Conservation (phyloP, 169 alveolate genomes). For the Plasmodium ovale region DNA sequence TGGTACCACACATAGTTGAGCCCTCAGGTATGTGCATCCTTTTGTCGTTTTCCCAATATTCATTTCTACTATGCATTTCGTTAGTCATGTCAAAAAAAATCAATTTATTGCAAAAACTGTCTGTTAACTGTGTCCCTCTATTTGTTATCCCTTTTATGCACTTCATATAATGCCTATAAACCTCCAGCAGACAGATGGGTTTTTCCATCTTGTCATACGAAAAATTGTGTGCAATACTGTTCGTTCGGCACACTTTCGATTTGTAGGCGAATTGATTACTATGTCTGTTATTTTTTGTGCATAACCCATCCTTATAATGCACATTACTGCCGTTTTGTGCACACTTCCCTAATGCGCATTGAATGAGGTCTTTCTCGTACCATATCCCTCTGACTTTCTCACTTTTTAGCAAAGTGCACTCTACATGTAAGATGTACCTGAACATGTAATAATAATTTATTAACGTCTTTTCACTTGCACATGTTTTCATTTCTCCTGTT, state of each 20-base stretch:
- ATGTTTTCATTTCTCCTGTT: neutral
- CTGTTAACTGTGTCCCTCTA: too few relatives aligned
- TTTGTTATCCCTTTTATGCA: neutral
- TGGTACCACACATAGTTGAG: neutral
- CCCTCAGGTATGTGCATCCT: neutral
- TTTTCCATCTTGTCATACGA: neutral
- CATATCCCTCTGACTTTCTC: neutral
- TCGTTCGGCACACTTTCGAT: neutral
- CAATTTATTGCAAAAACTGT: conserved; percentile 2
- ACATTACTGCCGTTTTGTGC: too few relatives aligned
- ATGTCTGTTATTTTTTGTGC: too few relatives aligned
- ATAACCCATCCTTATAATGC: too few relatives aligned
- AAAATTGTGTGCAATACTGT: too few relatives aligned
- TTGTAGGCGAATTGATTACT: too few relatives aligned
- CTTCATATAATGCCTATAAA: neutral
- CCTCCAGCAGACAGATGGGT: neutral
- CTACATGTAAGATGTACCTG: conserved; percentile 7
- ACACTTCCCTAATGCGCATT: too few relatives aligned
- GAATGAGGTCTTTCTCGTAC: neutral
- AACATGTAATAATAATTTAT: conserved; percentile 22
- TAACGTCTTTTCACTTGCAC: neutral
- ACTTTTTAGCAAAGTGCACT: neutral
- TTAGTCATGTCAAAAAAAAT: conserved; percentile 10
- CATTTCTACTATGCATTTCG: conserved; percentile 2
- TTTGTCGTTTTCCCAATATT: neutral